phyloP scores from a whole-genome alignment of 495 filamentous ascomycete species.

The Letharia columbiana region DNA sequence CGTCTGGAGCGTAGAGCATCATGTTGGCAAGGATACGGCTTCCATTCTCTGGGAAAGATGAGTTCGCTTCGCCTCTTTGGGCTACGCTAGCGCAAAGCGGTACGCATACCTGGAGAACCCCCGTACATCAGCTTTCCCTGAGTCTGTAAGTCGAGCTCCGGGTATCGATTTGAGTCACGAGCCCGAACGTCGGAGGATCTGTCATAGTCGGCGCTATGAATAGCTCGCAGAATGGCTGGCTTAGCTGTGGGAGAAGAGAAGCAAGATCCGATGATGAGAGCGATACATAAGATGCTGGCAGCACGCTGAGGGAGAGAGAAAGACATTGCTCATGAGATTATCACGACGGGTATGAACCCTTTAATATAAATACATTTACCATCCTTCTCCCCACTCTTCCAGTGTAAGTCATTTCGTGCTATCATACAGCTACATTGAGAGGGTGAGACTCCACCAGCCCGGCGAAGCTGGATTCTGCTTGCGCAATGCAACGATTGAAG shows the following conservation, averaged over 20 bases:
- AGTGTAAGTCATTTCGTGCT: too few relatives aligned
- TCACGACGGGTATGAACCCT: too few relatives aligned
- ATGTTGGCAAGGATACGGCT: slow-evolving; percentile 31
- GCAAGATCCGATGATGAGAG: not conserved
- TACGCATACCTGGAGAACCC: slow-evolving; percentile 5
- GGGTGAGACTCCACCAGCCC: too few relatives aligned
- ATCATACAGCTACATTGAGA: too few relatives aligned
- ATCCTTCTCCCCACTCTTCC: too few relatives aligned
- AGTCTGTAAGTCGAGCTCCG: not conserved
- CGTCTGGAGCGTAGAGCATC: slow-evolving; percentile 31
- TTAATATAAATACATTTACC: too few relatives aligned
- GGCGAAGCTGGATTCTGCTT: too few relatives aligned
- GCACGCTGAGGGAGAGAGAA: not conserved
- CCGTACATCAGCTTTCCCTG: slow-evolving; percentile 28
- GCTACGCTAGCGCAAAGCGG: not conserved
- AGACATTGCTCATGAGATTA: too few relatives aligned
- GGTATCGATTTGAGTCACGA: not conserved
- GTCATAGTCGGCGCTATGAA: not conserved
- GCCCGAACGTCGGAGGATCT: not conserved
- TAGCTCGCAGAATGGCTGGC: not conserved
- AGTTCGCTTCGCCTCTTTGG: not conserved
- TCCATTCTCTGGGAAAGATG: slow-evolving; percentile 14
- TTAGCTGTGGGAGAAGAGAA: not conserved
- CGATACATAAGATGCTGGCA: not conserved
- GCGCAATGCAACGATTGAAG: too few relatives aligned